These are phyloP conservation scores for Tolypocladium inflatum DNA, from an alignment of 2,329 filamentous ascomycete genomes.

Conservation along the genomic window DNA sequence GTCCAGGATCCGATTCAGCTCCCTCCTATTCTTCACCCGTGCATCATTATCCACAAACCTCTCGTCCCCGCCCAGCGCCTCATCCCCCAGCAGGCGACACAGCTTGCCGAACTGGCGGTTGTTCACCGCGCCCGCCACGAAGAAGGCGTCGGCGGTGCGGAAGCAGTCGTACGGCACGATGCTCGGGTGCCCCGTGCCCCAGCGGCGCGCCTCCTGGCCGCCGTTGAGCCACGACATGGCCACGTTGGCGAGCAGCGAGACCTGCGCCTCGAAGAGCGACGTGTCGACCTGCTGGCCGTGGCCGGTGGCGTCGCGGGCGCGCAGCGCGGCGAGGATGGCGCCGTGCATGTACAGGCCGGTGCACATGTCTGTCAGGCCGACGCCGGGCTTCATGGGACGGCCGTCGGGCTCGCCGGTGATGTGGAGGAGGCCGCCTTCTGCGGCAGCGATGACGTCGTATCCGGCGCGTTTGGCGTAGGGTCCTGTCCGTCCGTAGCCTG, in stretches of 20 bases:
- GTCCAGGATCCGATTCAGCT: constrained; percentile 24
- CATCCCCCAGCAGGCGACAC: constrained; percentile 14
- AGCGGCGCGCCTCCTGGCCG: constrained; percentile 29
- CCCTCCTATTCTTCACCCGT: constrained; percentile 25
- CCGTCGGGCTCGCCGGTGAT: constrained; percentile 30
- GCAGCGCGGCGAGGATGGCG: constrained; percentile 31
- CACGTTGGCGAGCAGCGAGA: constrained; percentile 31
- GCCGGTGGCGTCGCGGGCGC: constrained; percentile 25
- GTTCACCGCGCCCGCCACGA: constrained; percentile 23
- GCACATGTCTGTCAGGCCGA: constrained; percentile 33
- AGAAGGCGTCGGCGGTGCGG: constrained; percentile 21
- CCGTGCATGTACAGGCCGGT: constrained; percentile 35
- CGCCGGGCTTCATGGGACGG: constrained; percentile 27
- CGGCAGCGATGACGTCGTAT: constrained; percentile 34
- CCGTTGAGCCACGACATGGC: constrained; percentile 26
- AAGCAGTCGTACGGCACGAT: constrained; percentile 37
- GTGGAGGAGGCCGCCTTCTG: constrained; percentile 32
- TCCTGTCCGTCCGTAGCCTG: constrained; percentile 22
- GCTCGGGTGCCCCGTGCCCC: constrained; percentile 34
- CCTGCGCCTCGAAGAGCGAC: constrained; percentile 33
- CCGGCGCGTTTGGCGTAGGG: constrained; percentile 31
- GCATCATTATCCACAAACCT: constrained; percentile 21
- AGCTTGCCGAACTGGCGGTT: constrained; percentile 23
- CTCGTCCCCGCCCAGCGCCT: constrained; percentile 12
- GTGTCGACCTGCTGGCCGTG: constrained; percentile 32